Evolutionary conservation across 805 yeast genomes (phyloP).

Genomic region (Saccharomycopsis capsularis): DNA sequence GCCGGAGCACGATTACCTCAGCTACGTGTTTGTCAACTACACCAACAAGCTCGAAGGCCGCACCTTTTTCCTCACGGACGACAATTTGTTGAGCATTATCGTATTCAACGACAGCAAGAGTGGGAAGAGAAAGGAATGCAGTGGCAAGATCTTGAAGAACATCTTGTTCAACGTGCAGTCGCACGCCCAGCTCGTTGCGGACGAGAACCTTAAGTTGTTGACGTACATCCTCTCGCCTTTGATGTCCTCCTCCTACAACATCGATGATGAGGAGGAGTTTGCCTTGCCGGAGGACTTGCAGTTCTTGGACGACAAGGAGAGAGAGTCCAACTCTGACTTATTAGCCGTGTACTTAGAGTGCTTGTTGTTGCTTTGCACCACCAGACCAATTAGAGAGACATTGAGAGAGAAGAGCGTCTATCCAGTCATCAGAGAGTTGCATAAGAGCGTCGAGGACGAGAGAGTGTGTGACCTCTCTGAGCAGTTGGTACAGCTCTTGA

Average conservation of each 20-base stretch:
- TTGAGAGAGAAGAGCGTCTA: slow-evolving; percentile 80
- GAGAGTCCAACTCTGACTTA: slow-evolving; percentile 67
- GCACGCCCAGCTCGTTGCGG: slow-evolving; percentile 54
- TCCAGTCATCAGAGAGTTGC: slow-evolving; percentile 79
- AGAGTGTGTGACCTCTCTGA: slow-evolving; percentile 66
- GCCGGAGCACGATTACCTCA: slow-evolving; percentile 75
- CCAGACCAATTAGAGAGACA: slow-evolving; percentile 63
- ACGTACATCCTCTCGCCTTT: slow-evolving; percentile 80
- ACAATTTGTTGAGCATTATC: slow-evolving; percentile 70
- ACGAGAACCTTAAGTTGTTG: slow-evolving; percentile 61
- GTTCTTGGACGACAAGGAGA: slow-evolving; percentile 62
- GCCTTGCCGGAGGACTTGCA: slow-evolving; percentile 86
- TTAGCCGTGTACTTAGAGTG: slow-evolving; percentile 72
- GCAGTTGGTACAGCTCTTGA: slow-evolving; percentile 78
- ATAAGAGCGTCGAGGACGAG: slow-evolving; percentile 45
- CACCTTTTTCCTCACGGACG: slow-evolving; percentile 69
- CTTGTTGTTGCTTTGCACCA: slow-evolving; percentile 70
- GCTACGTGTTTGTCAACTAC: slow-evolving; percentile 84
- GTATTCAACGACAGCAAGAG: slow-evolving; percentile 71
- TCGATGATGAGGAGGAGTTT: slow-evolving; percentile 79
- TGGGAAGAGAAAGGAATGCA: slow-evolving; percentile 81
- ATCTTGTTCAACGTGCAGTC: slow-evolving; percentile 70
- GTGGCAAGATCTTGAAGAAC: slow-evolving; percentile 87
- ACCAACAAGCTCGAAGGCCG: slow-evolving; percentile 74
- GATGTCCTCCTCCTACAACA: slow-evolving; percentile 63